These are phyloP conservation scores for Thymus mandschuricus DNA, from an alignment of 257 asterid genomes.

Conservation along the genomic window DNA sequence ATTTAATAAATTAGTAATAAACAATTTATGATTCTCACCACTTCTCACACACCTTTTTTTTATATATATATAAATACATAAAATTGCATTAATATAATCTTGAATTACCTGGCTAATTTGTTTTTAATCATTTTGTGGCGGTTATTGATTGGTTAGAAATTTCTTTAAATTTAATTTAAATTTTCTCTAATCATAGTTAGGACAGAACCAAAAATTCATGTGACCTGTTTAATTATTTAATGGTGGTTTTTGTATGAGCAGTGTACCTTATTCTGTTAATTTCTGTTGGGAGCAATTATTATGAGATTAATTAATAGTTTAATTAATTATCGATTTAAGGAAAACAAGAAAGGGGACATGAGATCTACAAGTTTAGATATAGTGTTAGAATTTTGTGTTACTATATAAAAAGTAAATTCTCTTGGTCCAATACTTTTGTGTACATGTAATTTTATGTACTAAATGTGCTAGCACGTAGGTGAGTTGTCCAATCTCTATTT, in stretches of 20 bases:
- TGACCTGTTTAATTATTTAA: constrained; percentile 27
- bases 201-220: constrained; percentile 35
- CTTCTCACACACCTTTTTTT: background rate
- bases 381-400: background rate
- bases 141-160: constrained; percentile 29
- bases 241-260: background rate
- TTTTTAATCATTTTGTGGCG: constrained; percentile 34
- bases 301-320: constrained; percentile 11
- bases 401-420: background rate
- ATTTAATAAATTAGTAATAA: background rate
- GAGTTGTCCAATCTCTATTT: constrained; percentile 34
- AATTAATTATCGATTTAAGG: constrained; percentile 15
- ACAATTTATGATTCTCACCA: background rate
- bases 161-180: background rate
- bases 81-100: constrained; percentile 10
- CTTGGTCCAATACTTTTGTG: constrained; percentile 24
- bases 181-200: constrained; percentile 29
- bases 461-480: constrained; percentile 48
- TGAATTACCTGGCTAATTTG: constrained; percentile 24
- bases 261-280: constrained; percentile 33
- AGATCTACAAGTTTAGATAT: constrained; percentile 25
- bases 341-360: constrained; percentile 28
- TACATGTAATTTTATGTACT: constrained; percentile 23
- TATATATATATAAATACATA: too few species aligned
- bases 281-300: constrained; percentile 33